These are phyloP conservation scores for Rhodotorula babjevae DNA, from an alignment of 768 basidiomycete genomes.

Conservation along the genomic window DNA sequence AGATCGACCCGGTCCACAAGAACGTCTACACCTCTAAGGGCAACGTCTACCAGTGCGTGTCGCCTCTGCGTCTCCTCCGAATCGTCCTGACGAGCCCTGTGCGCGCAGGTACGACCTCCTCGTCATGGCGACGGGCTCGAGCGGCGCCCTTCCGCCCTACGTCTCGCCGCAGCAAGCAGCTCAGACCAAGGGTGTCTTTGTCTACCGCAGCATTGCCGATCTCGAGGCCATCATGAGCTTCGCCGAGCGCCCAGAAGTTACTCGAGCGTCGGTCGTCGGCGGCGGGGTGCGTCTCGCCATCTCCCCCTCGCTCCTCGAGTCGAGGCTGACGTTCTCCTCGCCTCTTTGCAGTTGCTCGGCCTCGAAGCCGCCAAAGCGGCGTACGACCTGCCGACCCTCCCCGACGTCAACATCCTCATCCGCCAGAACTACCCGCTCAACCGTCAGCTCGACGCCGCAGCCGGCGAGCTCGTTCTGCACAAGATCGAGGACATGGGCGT, in stretches of 20 bases:
- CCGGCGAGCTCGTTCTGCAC: constrained; percentile 57
- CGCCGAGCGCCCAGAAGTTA: constrained; percentile 53
- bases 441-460: constrained; percentile 30
- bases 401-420: constrained; percentile 46
- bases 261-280: constrained; percentile 58
- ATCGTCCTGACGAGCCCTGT: neutral
- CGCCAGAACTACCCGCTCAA: constrained; percentile 42
- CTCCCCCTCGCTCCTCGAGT: neutral
- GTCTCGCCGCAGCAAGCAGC: constrained; percentile 50
- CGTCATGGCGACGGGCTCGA: constrained; percentile 66
- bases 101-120: constrained; percentile 56
- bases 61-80: no score
- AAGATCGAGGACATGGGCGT: constrained; percentile 62
- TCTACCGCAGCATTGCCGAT: constrained; percentile 68
- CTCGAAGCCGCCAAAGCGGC: constrained; percentile 71
- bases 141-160: constrained; percentile 61
- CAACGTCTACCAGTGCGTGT: constrained; percentile 44
- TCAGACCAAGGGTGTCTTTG: constrained; percentile 53
- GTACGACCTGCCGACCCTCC: constrained; percentile 57
- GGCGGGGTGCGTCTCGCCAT: constrained; percentile 56
- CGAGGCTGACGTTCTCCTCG: neutral
- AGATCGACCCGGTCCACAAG: constrained; percentile 46
- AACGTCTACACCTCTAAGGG: constrained; percentile 54
- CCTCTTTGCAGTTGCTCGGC: constrained; percentile 50
- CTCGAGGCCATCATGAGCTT: constrained; percentile 63